A percentile compares a stretch with the other conserved stretches of the same genome.
These are phyloP conservation scores for Nicotiana otophora DNA, from an alignment of 257 asterid species.

Conservation along the genomic window DNA sequence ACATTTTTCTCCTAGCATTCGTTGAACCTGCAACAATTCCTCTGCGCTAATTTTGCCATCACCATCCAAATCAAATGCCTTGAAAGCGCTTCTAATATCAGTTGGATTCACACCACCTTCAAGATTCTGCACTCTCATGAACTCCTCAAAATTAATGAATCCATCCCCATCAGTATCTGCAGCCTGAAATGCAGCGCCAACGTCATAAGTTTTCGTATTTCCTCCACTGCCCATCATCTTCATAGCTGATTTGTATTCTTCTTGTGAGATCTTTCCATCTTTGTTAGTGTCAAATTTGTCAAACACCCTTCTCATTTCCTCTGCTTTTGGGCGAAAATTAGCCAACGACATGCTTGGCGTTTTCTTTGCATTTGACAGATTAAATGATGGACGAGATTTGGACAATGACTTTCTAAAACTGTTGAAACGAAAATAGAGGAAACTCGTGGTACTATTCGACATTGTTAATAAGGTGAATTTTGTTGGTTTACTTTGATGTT, in stretches of 20 bases:
- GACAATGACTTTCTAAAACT: conserved; percentile 13
- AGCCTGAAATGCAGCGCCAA: no score
- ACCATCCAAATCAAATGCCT: no score
- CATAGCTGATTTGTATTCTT: conserved; percentile 28
- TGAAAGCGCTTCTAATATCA: no score
- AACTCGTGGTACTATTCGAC: conserved; percentile 13
- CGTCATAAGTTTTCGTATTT: background rate
- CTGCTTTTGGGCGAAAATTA: conserved; percentile 15
- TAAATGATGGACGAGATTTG: conserved; percentile 4
- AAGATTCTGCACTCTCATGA: no score
- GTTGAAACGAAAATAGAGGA: conserved; percentile 14
- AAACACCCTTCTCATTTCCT: conserved; percentile 31
- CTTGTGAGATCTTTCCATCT: conserved; percentile 41
- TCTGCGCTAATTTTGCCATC: no score
- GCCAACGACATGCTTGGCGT: background rate
- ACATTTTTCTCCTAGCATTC: no score
- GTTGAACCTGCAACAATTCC: no score
- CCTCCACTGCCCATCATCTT: conserved; percentile 16
- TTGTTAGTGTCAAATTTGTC: conserved; percentile 35
- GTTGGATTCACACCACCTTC: no score
- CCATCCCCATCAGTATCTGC: no score
- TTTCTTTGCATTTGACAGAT: background rate
- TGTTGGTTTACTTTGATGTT: no score
- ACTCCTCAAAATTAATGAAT: no score
- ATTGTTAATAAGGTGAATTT: conserved; percentile 6